These are phyloP conservation scores for Cantharellus anzutake DNA, from an alignment of 768 basidiomycete genomes.

Conservation along the genomic window DNA sequence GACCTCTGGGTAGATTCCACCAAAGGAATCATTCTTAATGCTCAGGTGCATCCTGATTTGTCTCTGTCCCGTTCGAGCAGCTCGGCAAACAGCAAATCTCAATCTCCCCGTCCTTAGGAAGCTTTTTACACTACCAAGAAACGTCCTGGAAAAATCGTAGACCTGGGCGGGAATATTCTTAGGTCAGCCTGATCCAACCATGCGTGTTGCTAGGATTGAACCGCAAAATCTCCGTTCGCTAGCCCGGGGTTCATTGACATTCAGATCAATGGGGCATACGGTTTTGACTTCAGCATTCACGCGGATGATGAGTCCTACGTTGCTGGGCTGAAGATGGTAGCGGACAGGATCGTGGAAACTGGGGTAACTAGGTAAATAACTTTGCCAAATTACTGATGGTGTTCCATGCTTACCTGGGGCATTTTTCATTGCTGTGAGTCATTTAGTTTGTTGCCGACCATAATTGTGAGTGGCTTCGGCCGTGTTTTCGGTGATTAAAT, in stretches of 20 bases:
- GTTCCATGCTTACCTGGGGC: slow-evolving; percentile 12
- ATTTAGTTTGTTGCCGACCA: slow-evolving; percentile 37
- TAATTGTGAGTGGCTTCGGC: slow-evolving; percentile 35
- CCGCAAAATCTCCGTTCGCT: background rate
- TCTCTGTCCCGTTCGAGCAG: background rate
- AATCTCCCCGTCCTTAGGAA: slow-evolving; percentile 21
- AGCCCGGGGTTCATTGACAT: slow-evolving; percentile 78
- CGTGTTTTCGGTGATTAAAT: background rate
- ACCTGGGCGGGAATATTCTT: slow-evolving; percentile 59
- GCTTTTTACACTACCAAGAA: slow-evolving; percentile 39
- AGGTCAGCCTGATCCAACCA: slow-evolving; percentile 23
- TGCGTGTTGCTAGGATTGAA: background rate
- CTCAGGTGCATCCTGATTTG: slow-evolving; percentile 30
- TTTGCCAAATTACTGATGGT: slow-evolving; percentile 15
- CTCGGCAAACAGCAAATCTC: background rate
- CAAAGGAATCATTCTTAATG: slow-evolving; percentile 54
- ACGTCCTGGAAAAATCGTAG: slow-evolving; percentile 42
- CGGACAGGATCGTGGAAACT: slow-evolving; percentile 64
- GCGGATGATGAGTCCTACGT: slow-evolving; percentile 51
- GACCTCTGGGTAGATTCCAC: slow-evolving; percentile 71
- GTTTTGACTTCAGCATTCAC: slow-evolving; percentile 74
- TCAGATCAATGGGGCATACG: slow-evolving; percentile 81
- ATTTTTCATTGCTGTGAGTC: slow-evolving; percentile 8
- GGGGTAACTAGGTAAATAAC: slow-evolving; percentile 56
- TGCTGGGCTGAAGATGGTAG: slow-evolving; percentile 46